Base-by-base conservation (phyloP, 139 green algal genomes). In the Chlorella sp. region DNA sequence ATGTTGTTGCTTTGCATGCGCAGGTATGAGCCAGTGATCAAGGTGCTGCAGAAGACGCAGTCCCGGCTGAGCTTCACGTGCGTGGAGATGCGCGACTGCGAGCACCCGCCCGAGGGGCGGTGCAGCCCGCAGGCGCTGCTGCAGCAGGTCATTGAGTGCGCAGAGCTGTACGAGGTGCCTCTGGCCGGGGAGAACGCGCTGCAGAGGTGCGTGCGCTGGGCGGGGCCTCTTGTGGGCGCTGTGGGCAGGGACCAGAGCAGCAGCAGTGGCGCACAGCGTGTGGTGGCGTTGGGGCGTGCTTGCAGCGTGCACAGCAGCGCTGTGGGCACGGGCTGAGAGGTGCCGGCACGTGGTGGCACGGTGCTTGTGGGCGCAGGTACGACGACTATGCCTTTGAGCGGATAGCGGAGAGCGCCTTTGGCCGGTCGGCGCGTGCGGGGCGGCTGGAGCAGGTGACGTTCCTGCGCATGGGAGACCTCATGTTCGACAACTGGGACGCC, bases 81-180 rank as follows among this genome's bases (percentile, higher is more conserved):
- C 75, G 92, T 98, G 30, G 96, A 99, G 86, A 99, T 99, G 96
- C 84, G 92, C 23, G 96, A 99, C 86, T 93, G 88, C 71, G 96
- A 99, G 86, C 95, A 99, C 77, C 93, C 95, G 20, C 81, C 85
- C 2, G 91, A 97, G 74, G 91, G 87, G 1, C 77, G 81, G 31
- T 98, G 95, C 83, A 90, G 84, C 69, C 95, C 95, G 49, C 89
- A 99, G 81, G 87, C 85, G 14, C 84, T 97, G 70, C 73, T 95
- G 69, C 77, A 86, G 71, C 83, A 91, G 80, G 85, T 98, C 22
- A 83, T 97, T 10, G 78, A 91, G 60, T 80, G 85, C 5, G 86
- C 89, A 0, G 81, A 87, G 67, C 67, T 70, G 32, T 76, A 87
- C 32, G 88, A 89, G 14, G 86, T 98, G 31, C 88, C 89, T 0